These are phyloP conservation scores for Mycena metata DNA, from an alignment of 768 basidiomycete genomes.

Conservation along the genomic window DNA sequence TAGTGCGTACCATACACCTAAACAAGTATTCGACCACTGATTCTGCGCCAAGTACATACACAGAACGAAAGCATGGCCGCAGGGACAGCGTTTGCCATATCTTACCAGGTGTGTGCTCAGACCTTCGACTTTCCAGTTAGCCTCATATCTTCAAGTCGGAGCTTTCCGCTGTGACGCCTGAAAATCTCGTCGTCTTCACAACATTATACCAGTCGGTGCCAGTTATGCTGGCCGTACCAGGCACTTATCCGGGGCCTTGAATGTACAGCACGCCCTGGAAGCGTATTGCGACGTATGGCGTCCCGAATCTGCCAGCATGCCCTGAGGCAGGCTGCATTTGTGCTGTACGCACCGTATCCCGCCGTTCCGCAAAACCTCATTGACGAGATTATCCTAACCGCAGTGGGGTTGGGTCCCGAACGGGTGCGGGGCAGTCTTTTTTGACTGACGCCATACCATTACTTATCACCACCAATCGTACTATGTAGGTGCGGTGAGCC, in stretches of 20 bases:
- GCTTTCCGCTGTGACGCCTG: slow-evolving; percentile 53
- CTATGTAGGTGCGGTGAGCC: slow-evolving; percentile 55
- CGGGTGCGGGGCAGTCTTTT: slow-evolving; percentile 48
- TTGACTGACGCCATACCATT: too few species aligned
- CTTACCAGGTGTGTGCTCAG: slow-evolving; percentile 47
- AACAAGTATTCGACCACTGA: background rate
- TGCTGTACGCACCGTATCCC: slow-evolving; percentile 48
- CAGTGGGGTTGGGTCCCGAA: slow-evolving; percentile 60
- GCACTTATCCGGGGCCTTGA: background rate
- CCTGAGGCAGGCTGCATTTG: slow-evolving; percentile 59
- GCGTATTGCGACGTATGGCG: slow-evolving; percentile 56
- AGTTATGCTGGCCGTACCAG: background rate
- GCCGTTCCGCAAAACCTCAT: background rate
- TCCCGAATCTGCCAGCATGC: slow-evolving; percentile 60
- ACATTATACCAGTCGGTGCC: slow-evolving; percentile 53
- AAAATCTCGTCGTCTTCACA: slow-evolving; percentile 61
- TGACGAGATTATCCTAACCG: background rate
- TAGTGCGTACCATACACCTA: slow-evolving; percentile 43
- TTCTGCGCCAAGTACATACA: slow-evolving; percentile 53
- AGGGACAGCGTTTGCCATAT: slow-evolving; percentile 62
- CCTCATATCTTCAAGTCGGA: slow-evolving; percentile 47
- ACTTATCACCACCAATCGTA: too few species aligned
- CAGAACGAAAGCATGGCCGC: slow-evolving; percentile 61
- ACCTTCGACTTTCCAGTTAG: background rate
- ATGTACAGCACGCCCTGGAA: slow-evolving; percentile 57